phyloP scores from a whole-genome alignment of 2,329 filamentous ascomycete genomes.

The Colletotrichum chrysophilum region DNA sequence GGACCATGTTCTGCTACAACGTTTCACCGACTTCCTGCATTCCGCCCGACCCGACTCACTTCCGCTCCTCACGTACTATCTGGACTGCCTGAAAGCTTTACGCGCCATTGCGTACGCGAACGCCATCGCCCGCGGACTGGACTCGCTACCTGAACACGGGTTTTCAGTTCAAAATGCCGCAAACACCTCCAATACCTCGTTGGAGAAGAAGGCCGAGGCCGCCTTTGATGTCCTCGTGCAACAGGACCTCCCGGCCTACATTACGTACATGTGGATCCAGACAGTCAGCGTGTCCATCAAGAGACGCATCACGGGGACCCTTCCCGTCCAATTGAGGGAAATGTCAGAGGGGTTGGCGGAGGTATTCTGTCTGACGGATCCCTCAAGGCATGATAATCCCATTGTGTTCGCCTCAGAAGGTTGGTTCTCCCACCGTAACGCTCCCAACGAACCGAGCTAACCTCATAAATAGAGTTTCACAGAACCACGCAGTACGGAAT shows the following conservation, averaged over 20 bases:
- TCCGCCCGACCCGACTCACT: constrained; percentile 65
- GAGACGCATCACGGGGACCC: constrained; percentile 69
- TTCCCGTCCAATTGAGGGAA: constrained; percentile 67
- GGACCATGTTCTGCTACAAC: constrained; percentile 65
- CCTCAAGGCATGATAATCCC: constrained; percentile 74
- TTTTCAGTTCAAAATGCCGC: constrained; percentile 58
- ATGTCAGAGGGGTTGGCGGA: constrained; percentile 79
- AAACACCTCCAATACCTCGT: constrained; percentile 59
- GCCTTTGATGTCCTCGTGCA: constrained; percentile 69
- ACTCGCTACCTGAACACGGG: constrained; percentile 57
- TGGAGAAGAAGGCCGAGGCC: constrained; percentile 67
- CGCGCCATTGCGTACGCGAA: constrained; percentile 76
- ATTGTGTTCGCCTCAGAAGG: constrained; percentile 80
- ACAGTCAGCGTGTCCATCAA: constrained; percentile 74
- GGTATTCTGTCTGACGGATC: constrained; percentile 79
- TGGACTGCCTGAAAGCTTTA: constrained; percentile 74
- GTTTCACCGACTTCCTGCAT: constrained; percentile 72
- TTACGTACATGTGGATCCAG: constrained; percentile 71
- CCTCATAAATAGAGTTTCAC: constrained; percentile 62
- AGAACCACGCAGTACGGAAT: constrained; percentile 78
- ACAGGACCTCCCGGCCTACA: constrained; percentile 75
- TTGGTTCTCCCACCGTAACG: constrained; percentile 34
- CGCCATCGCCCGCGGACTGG: constrained; percentile 66
- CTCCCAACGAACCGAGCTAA: background rate
- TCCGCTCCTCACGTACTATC: constrained; percentile 72